These are phyloP conservation scores for Primulina huaijiensis DNA, from an alignment of 257 asterid genomes.

Conservation along the genomic window DNA sequence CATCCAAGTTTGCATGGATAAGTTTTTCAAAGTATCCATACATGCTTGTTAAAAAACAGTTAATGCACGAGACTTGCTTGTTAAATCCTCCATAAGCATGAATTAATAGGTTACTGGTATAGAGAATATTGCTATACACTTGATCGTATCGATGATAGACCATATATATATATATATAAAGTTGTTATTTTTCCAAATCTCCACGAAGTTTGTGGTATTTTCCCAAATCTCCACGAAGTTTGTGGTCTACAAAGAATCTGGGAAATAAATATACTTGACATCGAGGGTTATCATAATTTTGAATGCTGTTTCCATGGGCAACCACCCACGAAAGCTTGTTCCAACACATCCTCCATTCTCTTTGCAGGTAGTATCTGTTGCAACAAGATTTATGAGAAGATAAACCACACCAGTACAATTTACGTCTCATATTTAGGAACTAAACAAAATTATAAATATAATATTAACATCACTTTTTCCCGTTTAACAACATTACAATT, in stretches of 20 bases:
- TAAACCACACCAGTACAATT: constrained; percentile 1
- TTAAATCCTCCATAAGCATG: background rate
- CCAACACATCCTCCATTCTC: constrained; percentile 96
- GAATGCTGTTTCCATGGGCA: constrained; percentile 83
- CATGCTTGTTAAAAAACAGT: too few relatives aligned
- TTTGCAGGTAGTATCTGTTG: constrained; percentile 74
- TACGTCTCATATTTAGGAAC: background rate
- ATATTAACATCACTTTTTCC: background rate
- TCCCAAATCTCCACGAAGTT: constrained; percentile 4
- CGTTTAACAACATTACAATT: background rate
- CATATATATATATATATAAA: background rate
- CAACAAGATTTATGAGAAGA: constrained; percentile 17
- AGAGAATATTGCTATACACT: background rate
- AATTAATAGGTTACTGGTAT: background rate
- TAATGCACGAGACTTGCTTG: background rate
- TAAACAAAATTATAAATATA: too few relatives aligned
- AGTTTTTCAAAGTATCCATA: too few relatives aligned
- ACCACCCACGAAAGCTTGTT: constrained; percentile 96
- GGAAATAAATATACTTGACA: constrained; percentile 3
- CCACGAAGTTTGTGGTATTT: constrained; percentile 10
- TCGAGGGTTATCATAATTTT: constrained; percentile 48
- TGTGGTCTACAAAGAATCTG: background rate
- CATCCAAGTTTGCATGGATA: too few relatives aligned
- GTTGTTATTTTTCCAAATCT: background rate
- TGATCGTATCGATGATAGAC: constrained; percentile 8